phyloP scores from a whole-genome alignment of 257 asterid species.

The Fraxinus anomala region DNA sequence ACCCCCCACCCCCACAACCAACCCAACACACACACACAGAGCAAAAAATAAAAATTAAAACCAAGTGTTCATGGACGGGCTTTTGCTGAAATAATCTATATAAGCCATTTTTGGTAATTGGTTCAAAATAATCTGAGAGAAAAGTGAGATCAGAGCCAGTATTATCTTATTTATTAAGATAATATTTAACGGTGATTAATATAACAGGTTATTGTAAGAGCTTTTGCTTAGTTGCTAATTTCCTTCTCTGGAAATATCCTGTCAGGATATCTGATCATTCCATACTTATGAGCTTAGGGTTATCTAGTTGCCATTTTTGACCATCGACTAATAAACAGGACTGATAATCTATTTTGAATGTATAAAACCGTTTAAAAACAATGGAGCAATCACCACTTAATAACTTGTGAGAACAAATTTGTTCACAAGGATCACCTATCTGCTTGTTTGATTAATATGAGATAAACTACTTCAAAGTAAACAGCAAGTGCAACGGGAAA shows the following conservation, averaged over 20 bases:
- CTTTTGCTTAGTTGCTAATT: neutral
- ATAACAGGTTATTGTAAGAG: neutral
- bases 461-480: constrained; percentile 20
- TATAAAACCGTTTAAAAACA: neutral
- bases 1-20: no score
- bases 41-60: neutral
- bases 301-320: neutral
- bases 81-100: neutral
- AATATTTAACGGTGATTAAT: neutral
- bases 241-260: neutral
- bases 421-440: neutral
- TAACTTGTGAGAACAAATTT: neutral
- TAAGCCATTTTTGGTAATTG: neutral
- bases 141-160: neutral
- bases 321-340: neutral
- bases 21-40: no score
- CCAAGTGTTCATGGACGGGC: neutral
- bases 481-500: constrained; percentile 18
- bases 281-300: neutral
- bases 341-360: neutral
- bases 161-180: neutral
- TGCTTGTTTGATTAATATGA: constrained; percentile 9
- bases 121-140: neutral
- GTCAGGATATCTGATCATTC: neutral
- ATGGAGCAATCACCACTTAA: neutral